Evolutionary conservation across 2,329 filamentous ascomycete genomes (phyloP).

Genomic region (Delphinella strobiligena): DNA sequence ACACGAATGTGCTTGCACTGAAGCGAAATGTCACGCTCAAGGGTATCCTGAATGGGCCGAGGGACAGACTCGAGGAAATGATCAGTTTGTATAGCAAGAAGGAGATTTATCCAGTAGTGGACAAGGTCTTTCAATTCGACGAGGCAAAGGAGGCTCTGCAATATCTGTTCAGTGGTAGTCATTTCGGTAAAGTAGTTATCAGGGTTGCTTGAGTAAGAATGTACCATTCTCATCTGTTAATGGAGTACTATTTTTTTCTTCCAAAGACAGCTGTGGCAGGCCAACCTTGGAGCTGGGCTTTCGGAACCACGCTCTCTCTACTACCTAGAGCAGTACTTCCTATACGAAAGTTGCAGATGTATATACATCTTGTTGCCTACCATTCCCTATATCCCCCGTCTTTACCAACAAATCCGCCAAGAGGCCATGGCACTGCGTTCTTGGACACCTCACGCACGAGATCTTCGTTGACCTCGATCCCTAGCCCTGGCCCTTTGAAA

Average conservation of each 20-base stretch:
- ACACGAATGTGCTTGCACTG: constrained; percentile 47
- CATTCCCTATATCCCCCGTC: constrained; percentile 56
- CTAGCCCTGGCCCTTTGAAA: constrained; percentile 13
- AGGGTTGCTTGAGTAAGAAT: constrained; percentile 16
- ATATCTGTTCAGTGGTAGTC: constrained; percentile 31
- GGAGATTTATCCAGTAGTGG: constrained; percentile 29
- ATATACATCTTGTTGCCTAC: too few species aligned
- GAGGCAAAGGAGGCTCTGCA: constrained; percentile 30
- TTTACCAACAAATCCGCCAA: constrained; percentile 53
- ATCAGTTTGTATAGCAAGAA: constrained; percentile 29
- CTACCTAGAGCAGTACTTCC: too few species aligned
- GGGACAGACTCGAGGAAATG: constrained; percentile 38
- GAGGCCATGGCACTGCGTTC: constrained; percentile 50
- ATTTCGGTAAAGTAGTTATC: constrained; percentile 32
- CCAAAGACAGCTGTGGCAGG: too few species aligned
- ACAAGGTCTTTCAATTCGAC: constrained; percentile 29
- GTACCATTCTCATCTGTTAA: too few species aligned
- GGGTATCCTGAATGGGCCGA: constrained; percentile 52
- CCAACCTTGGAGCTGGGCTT: too few species aligned
- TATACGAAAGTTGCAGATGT: too few species aligned
- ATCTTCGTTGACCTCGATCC: constrained; percentile 44
- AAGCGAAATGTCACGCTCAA: constrained; percentile 41
- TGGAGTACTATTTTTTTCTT: too few species aligned
- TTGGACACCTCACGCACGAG: constrained; percentile 46
- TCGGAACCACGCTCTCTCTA: too few species aligned